Conservation (phyloP, 495 filamentous ascomycete genomes). For the Trichoderma reesei region DNA sequence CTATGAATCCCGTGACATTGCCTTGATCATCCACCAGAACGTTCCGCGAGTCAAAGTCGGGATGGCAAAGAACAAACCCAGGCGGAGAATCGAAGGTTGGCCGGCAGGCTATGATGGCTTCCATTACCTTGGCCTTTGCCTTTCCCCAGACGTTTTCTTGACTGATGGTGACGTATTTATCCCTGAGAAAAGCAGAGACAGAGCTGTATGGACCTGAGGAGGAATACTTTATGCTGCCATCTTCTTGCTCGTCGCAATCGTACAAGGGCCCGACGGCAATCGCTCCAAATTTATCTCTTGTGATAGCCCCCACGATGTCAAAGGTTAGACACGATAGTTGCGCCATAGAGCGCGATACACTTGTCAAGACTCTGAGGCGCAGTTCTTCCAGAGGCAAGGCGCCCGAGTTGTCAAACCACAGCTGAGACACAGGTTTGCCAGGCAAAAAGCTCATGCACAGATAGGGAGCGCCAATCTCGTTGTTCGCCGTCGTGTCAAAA, state of each 20-base stretch:
- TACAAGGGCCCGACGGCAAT: not conserved
- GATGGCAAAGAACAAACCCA: constrained; percentile 27
- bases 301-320: not conserved
- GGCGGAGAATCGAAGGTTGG: not conserved
- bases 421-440: constrained; percentile 10
- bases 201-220: not conserved
- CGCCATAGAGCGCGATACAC: not conserved
- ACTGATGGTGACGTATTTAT: not conserved
- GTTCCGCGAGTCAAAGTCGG: constrained; percentile 32
- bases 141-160: not conserved
- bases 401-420: constrained; percentile 10
- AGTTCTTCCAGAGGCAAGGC: not conserved
- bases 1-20: constrained; percentile 31
- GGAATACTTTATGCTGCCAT: not conserved
- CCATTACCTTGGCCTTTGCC: not conserved
- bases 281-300: not conserved
- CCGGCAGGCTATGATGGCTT: not conserved
- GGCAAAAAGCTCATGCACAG: constrained; percentile 20
- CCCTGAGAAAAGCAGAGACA: not conserved
- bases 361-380: not conserved
- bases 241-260: not conserved
- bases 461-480: constrained; percentile 19
- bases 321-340: not conserved
- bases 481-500: constrained; percentile 17
- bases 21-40: constrained; percentile 29